Base-by-base conservation (phyloP, 306 rosid genomes). In the Glycine latifolia region DNA sequence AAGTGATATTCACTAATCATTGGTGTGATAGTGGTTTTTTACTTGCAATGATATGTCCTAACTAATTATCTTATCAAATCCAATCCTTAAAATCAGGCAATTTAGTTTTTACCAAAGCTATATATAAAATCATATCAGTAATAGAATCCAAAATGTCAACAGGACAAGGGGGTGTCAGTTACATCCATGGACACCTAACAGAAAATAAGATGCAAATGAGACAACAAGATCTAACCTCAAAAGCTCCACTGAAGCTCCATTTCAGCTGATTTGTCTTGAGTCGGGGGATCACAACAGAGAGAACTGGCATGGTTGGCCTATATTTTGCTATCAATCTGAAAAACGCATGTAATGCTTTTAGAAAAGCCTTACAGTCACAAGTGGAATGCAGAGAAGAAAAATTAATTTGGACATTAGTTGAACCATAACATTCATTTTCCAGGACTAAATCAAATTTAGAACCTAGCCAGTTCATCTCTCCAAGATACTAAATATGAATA, bases 231-330 rank as follows among this genome's bases (percentile, higher is more conserved):
- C 83, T 52, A 62, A 96, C 99, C 99, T 92, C 98, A 85, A 96
- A 96, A 79, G 99, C 98, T 80, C 99, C 99, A 75, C 62, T 91
- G 73, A 96, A 96, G 90, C 97, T 92, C 98, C 98, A 94, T 81
- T 87, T 92, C n/a, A 94, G 90, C 75, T 92, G 97, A 86, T 94
- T 87, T 73, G 97, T 88, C 88, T 75, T 88, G 1, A 94, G 89
- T 58, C 91, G 91, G 59, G 98, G 98, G 73, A 92, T 79, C 76
- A 94, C 95, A 26, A 94, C 98, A 47, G 97, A 94, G 50, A 94
- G 88, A 81, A 92, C 98, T n/a, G 97, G 98, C 98, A 94, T 94
- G 14, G 98, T 89, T 77, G 98, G 97, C 86, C 98, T 86, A 82
- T 94, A 94, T 85, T 94, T 94, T 3, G 98, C 97, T 72, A 94